Conservation (phyloP, 768 basidiomycete genomes). For the Phallus indusiatus region DNA sequence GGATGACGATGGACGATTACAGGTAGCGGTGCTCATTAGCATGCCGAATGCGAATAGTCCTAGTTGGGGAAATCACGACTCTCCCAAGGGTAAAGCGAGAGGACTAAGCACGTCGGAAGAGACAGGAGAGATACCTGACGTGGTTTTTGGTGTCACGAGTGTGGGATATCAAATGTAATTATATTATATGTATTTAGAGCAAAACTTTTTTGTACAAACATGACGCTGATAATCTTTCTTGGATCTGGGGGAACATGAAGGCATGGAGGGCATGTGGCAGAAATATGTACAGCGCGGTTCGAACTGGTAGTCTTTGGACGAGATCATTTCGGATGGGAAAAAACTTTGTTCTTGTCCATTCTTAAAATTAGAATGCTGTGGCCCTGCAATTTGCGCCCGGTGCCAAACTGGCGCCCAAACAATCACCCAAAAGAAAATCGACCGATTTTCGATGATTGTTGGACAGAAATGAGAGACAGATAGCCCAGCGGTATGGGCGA, state of each 20-base stretch:
- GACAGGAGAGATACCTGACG: conserved; percentile 4
- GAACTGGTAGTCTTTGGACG: too few species aligned
- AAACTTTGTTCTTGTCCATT: too few species aligned
- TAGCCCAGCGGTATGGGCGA: not conserved
- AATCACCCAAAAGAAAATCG: too few species aligned
- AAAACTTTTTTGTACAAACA: not conserved
- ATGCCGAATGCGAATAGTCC: conserved; percentile 7
- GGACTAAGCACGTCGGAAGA: not conserved
- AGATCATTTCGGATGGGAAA: too few species aligned
- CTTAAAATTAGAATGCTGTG: too few species aligned
- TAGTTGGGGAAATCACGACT: not conserved
- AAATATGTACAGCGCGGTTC: too few species aligned
- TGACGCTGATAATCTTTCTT: not conserved
- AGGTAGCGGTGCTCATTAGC: conserved; percentile 9
- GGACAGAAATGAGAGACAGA: too few species aligned
- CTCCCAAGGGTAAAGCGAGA: not conserved
- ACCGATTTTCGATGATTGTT: too few species aligned
- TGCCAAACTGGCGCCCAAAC: too few species aligned
- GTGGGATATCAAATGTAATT: conserved; percentile 4
- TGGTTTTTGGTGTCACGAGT: conserved; percentile 3
- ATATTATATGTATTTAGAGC: not conserved
- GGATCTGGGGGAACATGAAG: too few species aligned
- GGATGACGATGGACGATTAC: conserved; percentile 3
- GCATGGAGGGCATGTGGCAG: too few species aligned
- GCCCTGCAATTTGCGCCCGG: too few species aligned